Evolutionary conservation across 2,329 filamentous ascomycete species (phyloP), one percentile per base, ranked within the genome.

Genomic region (Trichophyton schoenleinii): DNA sequence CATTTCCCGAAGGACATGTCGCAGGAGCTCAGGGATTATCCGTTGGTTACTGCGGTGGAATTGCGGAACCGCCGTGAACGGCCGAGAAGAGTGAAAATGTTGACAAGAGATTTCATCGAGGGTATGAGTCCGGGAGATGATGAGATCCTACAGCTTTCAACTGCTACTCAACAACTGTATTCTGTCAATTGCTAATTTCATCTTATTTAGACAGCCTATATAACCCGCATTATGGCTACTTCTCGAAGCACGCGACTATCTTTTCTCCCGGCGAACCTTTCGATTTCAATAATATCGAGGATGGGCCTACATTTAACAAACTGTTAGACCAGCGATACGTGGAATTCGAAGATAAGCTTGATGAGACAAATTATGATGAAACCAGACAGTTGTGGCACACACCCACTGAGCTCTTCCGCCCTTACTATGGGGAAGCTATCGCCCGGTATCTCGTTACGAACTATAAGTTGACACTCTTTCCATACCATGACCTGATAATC

Each of bases 331-430:
- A 85, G 66, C 85, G 90, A 64, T 99, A 97, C 73, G 88, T 85
- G 55, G 84, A 89, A 66, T 97, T 99, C 70, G 94, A 99, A 75
- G 90, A 97, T 71, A 78, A 79, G 22, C 83, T 99, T 62, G 95
- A 99, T 72, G 82, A 81, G 53, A 80, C 83, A 62, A 79, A 86
- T 22, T 83, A 83, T 55, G 83, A 89, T 77, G 84, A 88, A 57
- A 87, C 89, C 46, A 85, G 94, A 8, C 94, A 99, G 77, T 80
- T 99, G 53, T 99, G 94, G 94, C 95, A 99, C 74, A 99, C 94
- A 11, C 94, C 95, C 0, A 99, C 94, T 0, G 94, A 99, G 77
- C 84, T 99, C 20, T 99, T 99, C 77, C 84, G 89, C 36, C 94
- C 95, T 0, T 95, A 92, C 75, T 99, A 99, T 73, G 95, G 92